Evolutionary conservation across 164 flowering plant genomes (phyloP).

Genomic region (Pachysandra terminalis): DNA sequence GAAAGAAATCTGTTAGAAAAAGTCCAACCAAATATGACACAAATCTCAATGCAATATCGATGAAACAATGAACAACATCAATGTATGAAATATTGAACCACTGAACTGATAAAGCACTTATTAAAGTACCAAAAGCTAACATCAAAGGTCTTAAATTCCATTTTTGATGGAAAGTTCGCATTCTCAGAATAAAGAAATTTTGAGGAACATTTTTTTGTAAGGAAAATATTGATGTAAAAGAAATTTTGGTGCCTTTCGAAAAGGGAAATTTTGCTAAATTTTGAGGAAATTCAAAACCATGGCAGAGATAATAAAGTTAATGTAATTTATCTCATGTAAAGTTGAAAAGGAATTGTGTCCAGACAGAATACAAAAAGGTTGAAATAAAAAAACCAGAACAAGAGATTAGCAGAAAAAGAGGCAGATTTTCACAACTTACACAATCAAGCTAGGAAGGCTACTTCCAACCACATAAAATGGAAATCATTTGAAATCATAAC

Average conservation of each 20-base stretch:
- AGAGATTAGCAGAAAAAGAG: neutral
- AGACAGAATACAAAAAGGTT: no score
- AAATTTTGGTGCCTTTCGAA: no score
- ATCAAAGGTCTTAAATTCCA: neutral
- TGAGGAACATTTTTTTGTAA: no score
- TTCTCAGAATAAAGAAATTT: neutral
- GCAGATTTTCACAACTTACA: no score
- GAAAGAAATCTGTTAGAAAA: conserved; percentile 9
- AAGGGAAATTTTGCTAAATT: no score
- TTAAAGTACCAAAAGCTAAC: neutral
- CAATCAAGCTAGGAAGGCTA: no score
- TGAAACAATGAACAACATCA: neutral
- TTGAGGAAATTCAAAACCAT: no score
- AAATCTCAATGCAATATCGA: neutral
- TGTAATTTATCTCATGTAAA: no score
- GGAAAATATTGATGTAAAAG: no score
- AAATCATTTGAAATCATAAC: neutral
- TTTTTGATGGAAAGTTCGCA: neutral
- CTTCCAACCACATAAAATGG: neutral
- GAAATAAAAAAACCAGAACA: neutral
- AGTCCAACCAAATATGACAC: conserved; percentile 2
- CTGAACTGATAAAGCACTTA: neutral
- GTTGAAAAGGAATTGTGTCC: neutral
- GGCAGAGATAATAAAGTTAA: no score
- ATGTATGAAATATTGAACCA: neutral